Base-by-base conservation (phyloP, 1,139 yeast species). In the Pneumocystis carinii region DNA sequence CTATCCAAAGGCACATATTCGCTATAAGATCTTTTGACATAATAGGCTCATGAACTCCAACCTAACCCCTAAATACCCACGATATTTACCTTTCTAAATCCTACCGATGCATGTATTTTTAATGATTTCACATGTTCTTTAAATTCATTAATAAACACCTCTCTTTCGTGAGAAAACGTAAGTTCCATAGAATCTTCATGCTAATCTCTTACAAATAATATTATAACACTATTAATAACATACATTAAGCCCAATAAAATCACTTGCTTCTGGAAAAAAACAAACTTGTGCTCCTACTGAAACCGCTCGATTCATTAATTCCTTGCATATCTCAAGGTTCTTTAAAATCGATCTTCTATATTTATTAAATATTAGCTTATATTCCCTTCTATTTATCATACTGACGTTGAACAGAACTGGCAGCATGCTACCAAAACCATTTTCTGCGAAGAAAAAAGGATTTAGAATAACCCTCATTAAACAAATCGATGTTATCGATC, bases 261-360 rank as follows among this genome's bases (percentile, higher is more conserved):
- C 97, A 0, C 92, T 80, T 0, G 97, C 97, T 72, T 92, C 98
- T 1, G 97, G 98, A 58, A 92, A 79, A 71, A 90, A 90, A 10
- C 90, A 55, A 2, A 88, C 82, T 66, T 79, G 76, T 12, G 85
- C 89, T 3, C 84, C 79, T 12, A 53, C 38, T 8, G 55, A 37
- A 10, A 61, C 61, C 32, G 64, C 64, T 6, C 37, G 35, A 39
- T 38, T 32, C 37, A 62, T 73, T 0, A 86, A 79, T 0, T 97
- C 95, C 63, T 77, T 75, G n/a, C 76, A 73, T 37, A 90, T 75
- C 10, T 75, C 70, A 15, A 88, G 84, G 69, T 92, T 92, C 36
- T 77, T 77, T 1, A 75, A 69, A 32, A 88, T 74, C 6, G 19
- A 41, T 41, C 19, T 41, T 41, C 27, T 41, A 41, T 15, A 39